Conservation (phyloP, 495 filamentous ascomycete genomes). For the Hypoxylon lenormandii region DNA sequence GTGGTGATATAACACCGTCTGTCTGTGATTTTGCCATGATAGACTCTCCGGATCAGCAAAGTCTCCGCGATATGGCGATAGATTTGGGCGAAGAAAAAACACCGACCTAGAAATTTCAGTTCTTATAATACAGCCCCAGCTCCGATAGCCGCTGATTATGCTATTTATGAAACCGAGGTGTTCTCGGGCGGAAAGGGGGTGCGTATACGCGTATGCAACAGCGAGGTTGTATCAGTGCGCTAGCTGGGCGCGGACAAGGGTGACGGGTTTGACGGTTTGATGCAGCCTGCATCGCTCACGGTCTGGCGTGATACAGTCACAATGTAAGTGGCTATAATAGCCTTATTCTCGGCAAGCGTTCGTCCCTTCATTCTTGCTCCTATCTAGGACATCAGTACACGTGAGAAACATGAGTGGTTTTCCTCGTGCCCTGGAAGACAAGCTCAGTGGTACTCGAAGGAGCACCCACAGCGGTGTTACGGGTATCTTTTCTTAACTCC, state of each 20-base stretch:
- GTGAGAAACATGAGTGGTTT: neutral
- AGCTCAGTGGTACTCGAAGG: neutral
- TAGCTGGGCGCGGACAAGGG: no score
- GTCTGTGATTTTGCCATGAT: neutral
- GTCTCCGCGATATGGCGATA: neutral
- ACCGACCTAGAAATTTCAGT: neutral
- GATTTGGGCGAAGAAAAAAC: neutral
- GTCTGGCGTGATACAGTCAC: neutral
- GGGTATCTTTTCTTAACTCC: neutral
- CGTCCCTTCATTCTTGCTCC: neutral
- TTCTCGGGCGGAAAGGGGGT: no score
- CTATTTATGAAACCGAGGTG: no score
- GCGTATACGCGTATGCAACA: no score
- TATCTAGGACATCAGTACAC: neutral
- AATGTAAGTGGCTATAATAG: neutral
- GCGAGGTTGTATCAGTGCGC: no score
- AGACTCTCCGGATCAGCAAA: neutral
- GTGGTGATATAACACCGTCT: no score
- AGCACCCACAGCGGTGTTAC: neutral
- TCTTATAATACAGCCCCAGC: no score
- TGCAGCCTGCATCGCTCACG: no score
- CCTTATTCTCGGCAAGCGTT: neutral
- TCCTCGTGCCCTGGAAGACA: neutral
- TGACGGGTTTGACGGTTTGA: no score
- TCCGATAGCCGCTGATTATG: no score